Evolutionary conservation across 768 basidiomycete species (phyloP), one percentile per base, ranked within the genome.

Genomic region (Lentinula detonsa): DNA sequence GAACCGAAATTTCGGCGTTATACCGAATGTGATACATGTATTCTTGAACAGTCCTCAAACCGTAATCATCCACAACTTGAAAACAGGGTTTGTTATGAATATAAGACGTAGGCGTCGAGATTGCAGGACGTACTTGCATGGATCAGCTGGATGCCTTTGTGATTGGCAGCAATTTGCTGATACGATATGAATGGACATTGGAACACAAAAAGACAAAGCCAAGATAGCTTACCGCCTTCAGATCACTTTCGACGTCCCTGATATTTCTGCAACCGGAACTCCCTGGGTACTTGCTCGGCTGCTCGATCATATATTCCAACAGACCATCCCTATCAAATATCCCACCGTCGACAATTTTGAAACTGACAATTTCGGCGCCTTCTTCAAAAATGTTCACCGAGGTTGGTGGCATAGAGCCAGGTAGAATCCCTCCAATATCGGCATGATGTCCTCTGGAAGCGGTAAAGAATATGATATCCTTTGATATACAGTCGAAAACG

Each of bases 331-430:
- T 78, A 72, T 97, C 87, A 70, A 95, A 97, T 3, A 89, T 73
- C 1, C 95, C 93, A 11, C 79, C 83, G 48, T 85, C 78, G 7
- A 98, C 95, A 62, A 98, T 86, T 74, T 95, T 97, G 81, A 97
- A 92, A 70, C 88, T 89, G 66, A 87, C 83, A 55, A 98, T 88
- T 67, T 94, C 84, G 0, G 95, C 96, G 18, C 95, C 95, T 71
- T 98, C 95, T 71, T 98, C 91, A 67, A 91, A 95, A 48, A 97
- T 88, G 63, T 84, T 93, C 65, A 89, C 88, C 10, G 89, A 90
- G 2, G 92, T 94, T 0, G 96, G 95, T 0, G 95, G 95, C 95
- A 98, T 98, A 40, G 91, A 94, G 1, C 92, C 93, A 5, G 95
- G 93, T 2, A 93, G 78, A 64, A 96, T 95, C 0, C 94, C 94